Base-by-base conservation (phyloP, 345 rosid species). In the Murraya koenigii region DNA sequence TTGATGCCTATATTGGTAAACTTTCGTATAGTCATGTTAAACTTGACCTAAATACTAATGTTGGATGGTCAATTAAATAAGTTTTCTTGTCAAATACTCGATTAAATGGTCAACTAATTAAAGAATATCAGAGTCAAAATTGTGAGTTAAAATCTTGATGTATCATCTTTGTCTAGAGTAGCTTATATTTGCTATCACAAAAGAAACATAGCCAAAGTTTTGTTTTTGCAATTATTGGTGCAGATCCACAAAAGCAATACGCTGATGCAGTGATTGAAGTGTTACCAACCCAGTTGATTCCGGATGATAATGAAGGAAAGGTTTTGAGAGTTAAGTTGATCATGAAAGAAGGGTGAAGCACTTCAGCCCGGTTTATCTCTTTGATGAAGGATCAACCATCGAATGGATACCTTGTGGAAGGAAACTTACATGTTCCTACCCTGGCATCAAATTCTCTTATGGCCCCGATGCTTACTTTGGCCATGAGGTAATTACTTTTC, bases 401-500 rank as follows among this genome's bases (percentile, higher is more conserved):
- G 87, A 90, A 6, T 96, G 98, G 99, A 92, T 96, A 10, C 99
- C 99, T 1, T 96, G 99, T 14, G 99, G 99, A 33, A 91, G 99
- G 76, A 95, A 93, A 81, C 99, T 95, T 70, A 90, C 97, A 22
- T 95, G 99, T 84, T 92, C 96, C 32, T 95, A 95, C 89, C 99
- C 99, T 10, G 99, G 99, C 71, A 95, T 95, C 89, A 95, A 95
- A 82, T 95, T 95, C 83, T 39, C 78, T 69, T 91, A 95, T 55
- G 90, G 88, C 47, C 99, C 99, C 0, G 97, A 95, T 28, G n/a
- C 87, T 65, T 95, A 95, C 85, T 95, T 75, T 54, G 87, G 83
- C 78, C 84, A 95, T 11, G 99, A 95, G 99, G 99, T 91, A 84
- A 32, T 7, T 17, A 1, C 9, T 8, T 15, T 64, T n/a, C 36